These are phyloP conservation scores for Lathyrus oleraceus DNA, from an alignment of 306 rosid genomes.

Conservation along the genomic window DNA sequence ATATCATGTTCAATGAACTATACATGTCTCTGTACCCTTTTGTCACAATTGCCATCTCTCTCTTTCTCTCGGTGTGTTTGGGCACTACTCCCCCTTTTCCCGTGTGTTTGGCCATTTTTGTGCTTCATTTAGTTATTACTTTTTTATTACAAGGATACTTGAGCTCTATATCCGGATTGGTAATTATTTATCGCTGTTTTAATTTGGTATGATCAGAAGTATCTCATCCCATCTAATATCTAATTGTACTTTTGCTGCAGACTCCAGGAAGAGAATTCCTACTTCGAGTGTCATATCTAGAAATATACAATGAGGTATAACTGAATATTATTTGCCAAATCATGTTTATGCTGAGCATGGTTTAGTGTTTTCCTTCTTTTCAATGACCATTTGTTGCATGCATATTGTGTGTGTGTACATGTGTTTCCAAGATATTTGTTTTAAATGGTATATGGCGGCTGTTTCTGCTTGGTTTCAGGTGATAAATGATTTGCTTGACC, in stretches of 20 bases:
- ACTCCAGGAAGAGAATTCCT: conserved; percentile 99
- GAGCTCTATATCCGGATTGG: conserved; percentile 23
- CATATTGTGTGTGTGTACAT: neutral
- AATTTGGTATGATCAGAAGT: conserved; percentile 30
- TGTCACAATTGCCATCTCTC: conserved; percentile 3
- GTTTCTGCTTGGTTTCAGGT: conserved; percentile 67
- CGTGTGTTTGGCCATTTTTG: neutral
- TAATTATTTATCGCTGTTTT: conserved; percentile 26
- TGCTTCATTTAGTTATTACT: conserved; percentile 13
- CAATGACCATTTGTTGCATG: conserved; percentile 3
- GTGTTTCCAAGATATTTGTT: conserved; percentile 4
- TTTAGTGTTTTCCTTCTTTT: neutral
- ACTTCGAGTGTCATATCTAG: conserved; percentile 94
- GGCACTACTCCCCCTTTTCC: neutral
- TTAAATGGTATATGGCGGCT: conserved; percentile 29
- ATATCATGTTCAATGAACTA: conserved; percentile 1
- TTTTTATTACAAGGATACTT: conserved; percentile 2
- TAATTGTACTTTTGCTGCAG: conserved; percentile 53
- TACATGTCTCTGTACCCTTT: neutral
- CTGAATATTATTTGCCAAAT: conserved; percentile 9
- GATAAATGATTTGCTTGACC: conserved; percentile 98
- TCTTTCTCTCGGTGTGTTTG: neutral
- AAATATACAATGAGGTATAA: conserved; percentile 92
- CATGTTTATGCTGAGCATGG: conserved; percentile 1
- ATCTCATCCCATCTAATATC: conserved; percentile 22